Base-by-base conservation (phyloP, 2,329 filamentous ascomycete genomes). In the Mycosphaerella sp. region DNA sequence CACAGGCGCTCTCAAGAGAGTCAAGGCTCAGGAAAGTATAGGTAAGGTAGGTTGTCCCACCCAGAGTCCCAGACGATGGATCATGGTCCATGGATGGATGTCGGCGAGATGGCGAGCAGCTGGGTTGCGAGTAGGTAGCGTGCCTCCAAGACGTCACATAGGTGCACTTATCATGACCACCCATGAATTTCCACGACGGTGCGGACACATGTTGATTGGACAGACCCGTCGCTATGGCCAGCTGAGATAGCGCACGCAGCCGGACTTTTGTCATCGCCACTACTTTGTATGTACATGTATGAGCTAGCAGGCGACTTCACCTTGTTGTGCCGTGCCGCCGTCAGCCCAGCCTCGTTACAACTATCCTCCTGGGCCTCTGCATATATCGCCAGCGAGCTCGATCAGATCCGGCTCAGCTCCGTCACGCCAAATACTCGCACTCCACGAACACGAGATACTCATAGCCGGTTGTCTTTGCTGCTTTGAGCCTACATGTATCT, bases 361-460 rank as follows among this genome's bases (percentile, higher is more conserved):
- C 10, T 6, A 37, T 13, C 6, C 34, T 13, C 6, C 34, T 7
- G 14, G n/a, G 27, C n/a, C 16, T 34, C 50, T 51, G 50, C 54
- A 37, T 40, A 27, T 50, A 34, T 42, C 49, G 35, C 44, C 16
- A 28, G 13, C 25, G 32, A 42, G 25, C 36, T 37, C 28, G 12
- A 13, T 39, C 39, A 47, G 30, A 52, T 44, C 50, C 37, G 16
- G 17, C 13, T 17, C 44, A 49, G 42, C 28, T 47, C 14, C 50
- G 34, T 53, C 43, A 28, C 41, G n/a, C n/a, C n/a, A n/a, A n/a
- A n/a, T n/a, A n/a, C n/a, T n/a, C 46, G 47, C 49, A 52, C 49
- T 52, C 49, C 52, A 51, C 43, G 42, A 18, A 30, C 41, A 34
- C n/a, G n/a, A 49, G 53, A 52, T 50, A 48, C n/a, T n/a, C n/a